Conservation (phyloP, 306 rosid species). For the Trifolium repens region DNA sequence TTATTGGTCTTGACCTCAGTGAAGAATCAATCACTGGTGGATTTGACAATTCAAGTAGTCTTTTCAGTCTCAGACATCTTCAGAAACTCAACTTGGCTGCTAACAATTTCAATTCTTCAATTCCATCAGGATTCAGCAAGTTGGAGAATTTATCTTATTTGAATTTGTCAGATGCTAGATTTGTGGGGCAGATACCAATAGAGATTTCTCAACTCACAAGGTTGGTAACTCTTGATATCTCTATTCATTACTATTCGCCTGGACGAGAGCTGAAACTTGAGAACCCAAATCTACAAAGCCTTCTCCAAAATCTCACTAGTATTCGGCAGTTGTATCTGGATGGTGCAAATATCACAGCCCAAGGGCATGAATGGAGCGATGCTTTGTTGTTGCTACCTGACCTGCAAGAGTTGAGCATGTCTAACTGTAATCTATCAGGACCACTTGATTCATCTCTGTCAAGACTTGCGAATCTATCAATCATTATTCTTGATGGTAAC, state of each 20-base stretch:
- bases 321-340: constrained; percentile 55
- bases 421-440: constrained; percentile 30
- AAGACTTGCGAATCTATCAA: constrained; percentile 36
- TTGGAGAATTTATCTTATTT: constrained; percentile 40
- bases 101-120: constrained; percentile 26
- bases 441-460: constrained; percentile 41
- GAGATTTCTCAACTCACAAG: constrained; percentile 51
- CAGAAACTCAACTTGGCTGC: constrained; percentile 40
- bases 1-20: constrained; percentile 47
- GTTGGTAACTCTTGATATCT: constrained; percentile 52
- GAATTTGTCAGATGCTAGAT: constrained; percentile 48
- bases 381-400: constrained; percentile 14
- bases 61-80: constrained; percentile 46
- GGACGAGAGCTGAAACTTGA: constrained; percentile 39
- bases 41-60: constrained; percentile 37
- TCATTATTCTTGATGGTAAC: constrained; percentile 40
- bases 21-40: constrained; percentile 43
- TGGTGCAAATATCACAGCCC: constrained; percentile 50
- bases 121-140: constrained; percentile 48
- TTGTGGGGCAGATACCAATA: constrained; percentile 48
- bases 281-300: constrained; percentile 36
- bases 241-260: background rate
- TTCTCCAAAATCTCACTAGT: constrained; percentile 45
- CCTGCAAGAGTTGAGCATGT: constrained; percentile 45
- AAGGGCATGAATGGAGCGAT: constrained; percentile 54